phyloP scores from a whole-genome alignment of 75 land plant species.

The Picea sitchensis region DNA sequence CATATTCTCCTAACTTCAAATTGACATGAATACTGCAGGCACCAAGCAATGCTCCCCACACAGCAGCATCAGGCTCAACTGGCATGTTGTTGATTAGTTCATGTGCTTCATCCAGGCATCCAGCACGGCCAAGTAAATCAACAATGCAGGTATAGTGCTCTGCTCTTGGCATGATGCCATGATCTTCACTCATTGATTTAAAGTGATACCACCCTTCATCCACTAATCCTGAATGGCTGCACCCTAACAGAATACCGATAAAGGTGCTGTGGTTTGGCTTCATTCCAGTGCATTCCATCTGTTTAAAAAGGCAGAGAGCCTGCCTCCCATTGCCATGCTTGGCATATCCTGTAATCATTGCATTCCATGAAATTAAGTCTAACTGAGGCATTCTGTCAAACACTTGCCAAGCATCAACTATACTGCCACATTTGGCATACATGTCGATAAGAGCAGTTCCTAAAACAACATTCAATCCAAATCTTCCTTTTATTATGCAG shows the following conservation, averaged over 20 bases:
- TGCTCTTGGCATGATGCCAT: slow-evolving; percentile 22
- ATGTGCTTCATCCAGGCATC: slow-evolving; percentile 51
- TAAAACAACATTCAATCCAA: slow-evolving; percentile 36
- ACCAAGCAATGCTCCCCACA: slow-evolving; percentile 52
- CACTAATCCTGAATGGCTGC: slow-evolving; percentile 49
- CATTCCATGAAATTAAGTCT: slow-evolving; percentile 66
- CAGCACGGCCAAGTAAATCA: slow-evolving; percentile 39
- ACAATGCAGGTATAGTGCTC: slow-evolving; percentile 36
- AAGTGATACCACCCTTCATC: slow-evolving; percentile 31
- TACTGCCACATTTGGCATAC: slow-evolving; percentile 57
- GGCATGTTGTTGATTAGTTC: slow-evolving; percentile 43
- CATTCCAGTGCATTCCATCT: slow-evolving; percentile 35
- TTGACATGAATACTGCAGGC: slow-evolving; percentile 46
- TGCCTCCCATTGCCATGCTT: slow-evolving; percentile 27
- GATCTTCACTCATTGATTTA: slow-evolving; percentile 9
- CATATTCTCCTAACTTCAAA: slow-evolving; percentile 26
- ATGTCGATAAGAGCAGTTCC: slow-evolving; percentile 55
- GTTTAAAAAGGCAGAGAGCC: slow-evolving; percentile 20
- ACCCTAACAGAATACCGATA: slow-evolving; percentile 39
- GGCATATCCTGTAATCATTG: slow-evolving; percentile 50
- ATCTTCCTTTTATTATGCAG: slow-evolving; percentile 21
- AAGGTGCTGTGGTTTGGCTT: slow-evolving; percentile 53
- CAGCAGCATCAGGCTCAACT: slow-evolving; percentile 24
- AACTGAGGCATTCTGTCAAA: slow-evolving; percentile 44
- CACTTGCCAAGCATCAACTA: slow-evolving; percentile 30